Conservation (phyloP, 805 yeast genomes). For the Myxozyma lipomycoides region DNA sequence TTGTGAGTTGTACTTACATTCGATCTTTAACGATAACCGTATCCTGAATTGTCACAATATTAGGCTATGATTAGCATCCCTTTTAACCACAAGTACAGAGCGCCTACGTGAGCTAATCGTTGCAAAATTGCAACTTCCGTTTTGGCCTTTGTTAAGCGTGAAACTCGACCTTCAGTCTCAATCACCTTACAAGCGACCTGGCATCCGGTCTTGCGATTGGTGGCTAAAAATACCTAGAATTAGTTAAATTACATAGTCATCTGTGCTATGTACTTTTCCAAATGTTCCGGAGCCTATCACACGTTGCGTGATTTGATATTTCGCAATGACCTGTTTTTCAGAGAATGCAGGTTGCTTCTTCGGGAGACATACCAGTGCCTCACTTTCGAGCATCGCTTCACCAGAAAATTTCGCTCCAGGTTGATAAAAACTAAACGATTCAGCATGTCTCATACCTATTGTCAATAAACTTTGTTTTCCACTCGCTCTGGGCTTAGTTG, state of each 20-base stretch:
- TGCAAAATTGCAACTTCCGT: conserved; percentile 27
- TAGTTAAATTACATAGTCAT: not conserved
- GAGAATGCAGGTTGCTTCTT: no score
- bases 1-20: conserved; percentile 11
- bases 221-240: conserved; percentile 20
- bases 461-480: not conserved
- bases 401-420: not conserved
- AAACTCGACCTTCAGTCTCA: conserved; percentile 14
- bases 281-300: conserved; percentile 26
- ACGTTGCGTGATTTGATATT: conserved; percentile 13
- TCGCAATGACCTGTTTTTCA: not conserved
- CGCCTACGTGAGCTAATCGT: conserved; percentile 21
- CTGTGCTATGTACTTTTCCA: conserved; percentile 1
- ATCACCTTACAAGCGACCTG: conserved; percentile 30
- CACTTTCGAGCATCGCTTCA: conserved; percentile 7
- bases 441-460: conserved; percentile 28
- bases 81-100: not conserved
- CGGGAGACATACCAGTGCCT: not conserved
- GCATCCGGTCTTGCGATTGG: not conserved
- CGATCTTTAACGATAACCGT: conserved; percentile 12
- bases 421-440: conserved; percentile 26
- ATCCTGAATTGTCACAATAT: conserved; percentile 23
- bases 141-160: conserved; percentile 17
- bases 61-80: conserved; percentile 16
- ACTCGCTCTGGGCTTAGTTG: not conserved